Percentiles rank a stretch among this genome's conserved stretches.
These are phyloP conservation scores for Jamesozyma gamospora DNA, from an alignment of 805 yeast genomes.

Conservation along the genomic window DNA sequence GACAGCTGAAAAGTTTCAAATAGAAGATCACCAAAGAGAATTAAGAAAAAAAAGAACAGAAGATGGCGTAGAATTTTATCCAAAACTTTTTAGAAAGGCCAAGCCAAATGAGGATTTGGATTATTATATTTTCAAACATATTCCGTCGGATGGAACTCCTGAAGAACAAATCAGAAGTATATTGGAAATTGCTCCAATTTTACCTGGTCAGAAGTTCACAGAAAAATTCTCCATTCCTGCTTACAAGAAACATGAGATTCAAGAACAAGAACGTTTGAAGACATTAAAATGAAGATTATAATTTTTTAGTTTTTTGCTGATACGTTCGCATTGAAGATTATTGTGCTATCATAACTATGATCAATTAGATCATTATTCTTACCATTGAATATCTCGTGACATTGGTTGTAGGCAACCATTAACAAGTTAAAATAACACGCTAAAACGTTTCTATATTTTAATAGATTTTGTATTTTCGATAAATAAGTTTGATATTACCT, in stretches of 20 bases:
- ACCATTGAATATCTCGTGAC: too few species aligned
- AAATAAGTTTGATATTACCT: too few species aligned
- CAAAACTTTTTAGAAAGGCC: constrained; percentile 57
- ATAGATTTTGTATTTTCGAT: too few species aligned
- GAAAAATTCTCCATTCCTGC: constrained; percentile 63
- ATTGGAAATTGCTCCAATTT: constrained; percentile 60
- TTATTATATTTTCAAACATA: constrained; percentile 54
- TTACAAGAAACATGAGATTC: constrained; percentile 37
- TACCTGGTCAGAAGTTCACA: constrained; percentile 70
- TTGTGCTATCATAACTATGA: too few species aligned
- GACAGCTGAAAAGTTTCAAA: constrained; percentile 76
- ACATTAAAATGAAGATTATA: background rate
- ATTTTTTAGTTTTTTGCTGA: too few species aligned
- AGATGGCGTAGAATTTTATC: constrained; percentile 71
- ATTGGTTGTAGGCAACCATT: too few species aligned
- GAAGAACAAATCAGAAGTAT: constrained; percentile 47
- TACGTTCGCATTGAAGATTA: too few species aligned
- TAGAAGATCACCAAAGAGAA: constrained; percentile 79
- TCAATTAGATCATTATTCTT: too few species aligned
- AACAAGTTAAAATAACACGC: too few species aligned
- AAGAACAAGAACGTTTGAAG: constrained; percentile 9
- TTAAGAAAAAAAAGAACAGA: constrained; percentile 64
- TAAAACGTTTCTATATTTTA: too few species aligned
- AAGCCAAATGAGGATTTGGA: constrained; percentile 43
- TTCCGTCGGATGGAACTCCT: constrained; percentile 42